Conservation (phyloP, 164 flowering plant species). For the Tetracentron sinense region DNA sequence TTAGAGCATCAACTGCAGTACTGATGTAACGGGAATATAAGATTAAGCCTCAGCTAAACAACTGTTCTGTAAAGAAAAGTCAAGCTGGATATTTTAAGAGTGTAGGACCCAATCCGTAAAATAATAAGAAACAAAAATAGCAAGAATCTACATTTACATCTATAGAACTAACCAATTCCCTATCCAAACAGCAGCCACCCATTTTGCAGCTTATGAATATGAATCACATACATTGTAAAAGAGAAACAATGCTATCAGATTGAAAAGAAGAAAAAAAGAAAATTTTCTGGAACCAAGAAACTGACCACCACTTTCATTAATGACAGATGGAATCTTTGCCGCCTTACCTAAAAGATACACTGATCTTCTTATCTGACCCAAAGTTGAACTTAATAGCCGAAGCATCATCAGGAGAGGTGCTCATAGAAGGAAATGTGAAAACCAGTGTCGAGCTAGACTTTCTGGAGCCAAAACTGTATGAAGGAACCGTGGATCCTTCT, state of each 20-base stretch:
- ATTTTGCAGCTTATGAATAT: not conserved
- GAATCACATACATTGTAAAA: not conserved
- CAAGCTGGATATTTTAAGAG: no score
- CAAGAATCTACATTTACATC: no score
- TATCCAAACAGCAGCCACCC: no score
- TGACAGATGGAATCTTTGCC: slow-evolving; percentile 42
- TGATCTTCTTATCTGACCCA: slow-evolving; percentile 47
- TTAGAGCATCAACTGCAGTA: no score
- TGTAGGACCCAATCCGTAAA: no score
- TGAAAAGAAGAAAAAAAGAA: not conserved
- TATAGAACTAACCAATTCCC: no score
- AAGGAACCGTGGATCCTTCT: slow-evolving; percentile 33
- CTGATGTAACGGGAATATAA: no score
- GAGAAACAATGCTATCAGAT: not conserved
- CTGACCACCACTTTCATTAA: slow-evolving; percentile 14
- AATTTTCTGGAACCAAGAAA: not conserved
- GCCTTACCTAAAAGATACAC: slow-evolving; percentile 52
- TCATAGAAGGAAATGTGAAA: slow-evolving; percentile 62
- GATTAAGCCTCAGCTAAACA: no score
- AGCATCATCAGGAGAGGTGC: slow-evolving; percentile 30
- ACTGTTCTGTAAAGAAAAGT: no score
- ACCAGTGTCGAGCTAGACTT: slow-evolving; percentile 38
- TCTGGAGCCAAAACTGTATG: slow-evolving; percentile 52
- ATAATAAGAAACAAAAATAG: no score
- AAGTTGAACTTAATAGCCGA: slow-evolving; percentile 56